Percentiles rank a stretch among this genome's conserved stretches.
These are phyloP conservation scores for Tolypocladium amazonense DNA, from an alignment of 2,329 filamentous ascomycete species.

Conservation along the genomic window DNA sequence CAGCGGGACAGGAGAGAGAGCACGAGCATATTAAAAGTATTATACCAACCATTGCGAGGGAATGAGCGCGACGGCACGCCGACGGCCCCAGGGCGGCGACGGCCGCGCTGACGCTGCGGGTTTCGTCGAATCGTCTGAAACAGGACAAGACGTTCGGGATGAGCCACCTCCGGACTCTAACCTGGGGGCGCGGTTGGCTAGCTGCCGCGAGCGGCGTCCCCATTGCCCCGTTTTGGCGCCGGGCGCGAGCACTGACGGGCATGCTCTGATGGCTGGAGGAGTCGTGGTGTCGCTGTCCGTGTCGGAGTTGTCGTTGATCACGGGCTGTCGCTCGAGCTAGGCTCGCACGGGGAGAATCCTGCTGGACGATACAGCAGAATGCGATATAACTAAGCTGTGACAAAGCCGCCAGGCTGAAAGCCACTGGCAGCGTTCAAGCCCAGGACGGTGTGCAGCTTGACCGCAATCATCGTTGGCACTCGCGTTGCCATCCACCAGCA, in stretches of 20 bases:
- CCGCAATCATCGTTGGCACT: background rate
- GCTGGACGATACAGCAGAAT: background rate
- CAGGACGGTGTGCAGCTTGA: background rate
- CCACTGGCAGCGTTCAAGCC: background rate
- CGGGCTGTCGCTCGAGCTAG: background rate
- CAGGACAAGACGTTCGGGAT: conserved; percentile 15
- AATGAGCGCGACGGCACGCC: background rate
- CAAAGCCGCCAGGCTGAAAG: background rate
- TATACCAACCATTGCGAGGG: background rate
- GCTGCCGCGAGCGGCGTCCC: background rate
- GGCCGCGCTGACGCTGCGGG: background rate
- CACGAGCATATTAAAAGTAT: background rate
- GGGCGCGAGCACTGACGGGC: background rate
- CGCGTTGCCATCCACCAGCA: background rate
- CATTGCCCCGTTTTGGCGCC: background rate
- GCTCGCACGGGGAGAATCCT: background rate
- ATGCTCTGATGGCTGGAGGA: no score
- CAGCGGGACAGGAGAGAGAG: background rate
- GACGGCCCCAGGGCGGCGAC: background rate
- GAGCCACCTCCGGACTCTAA: conserved; percentile 19
- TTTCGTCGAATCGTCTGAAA: conserved; percentile 15
- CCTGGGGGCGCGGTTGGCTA: background rate
- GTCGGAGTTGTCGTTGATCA: background rate
- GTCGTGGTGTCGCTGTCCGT: background rate
- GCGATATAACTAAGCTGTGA: background rate